Evolutionary conservation across 2,329 filamentous ascomycete genomes (phyloP).

Genomic region (Talaromyces funiculosus): DNA sequence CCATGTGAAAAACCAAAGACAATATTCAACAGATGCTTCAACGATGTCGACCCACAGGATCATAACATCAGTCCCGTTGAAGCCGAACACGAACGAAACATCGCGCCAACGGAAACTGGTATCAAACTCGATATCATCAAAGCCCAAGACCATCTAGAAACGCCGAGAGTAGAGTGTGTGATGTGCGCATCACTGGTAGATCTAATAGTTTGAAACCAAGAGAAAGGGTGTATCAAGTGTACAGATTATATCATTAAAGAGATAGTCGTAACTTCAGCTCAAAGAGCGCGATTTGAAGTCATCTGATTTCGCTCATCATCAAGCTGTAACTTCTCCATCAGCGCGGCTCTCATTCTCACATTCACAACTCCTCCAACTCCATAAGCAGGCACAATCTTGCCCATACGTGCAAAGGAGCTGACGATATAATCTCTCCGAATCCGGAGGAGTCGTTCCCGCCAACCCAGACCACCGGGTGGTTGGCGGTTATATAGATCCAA

Average conservation of each 20-base stretch:
- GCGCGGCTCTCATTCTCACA: constrained; percentile 57
- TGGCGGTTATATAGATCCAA: constrained; percentile 78
- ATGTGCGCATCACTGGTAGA: neutral
- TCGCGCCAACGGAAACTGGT: neutral
- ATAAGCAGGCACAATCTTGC: constrained; percentile 82
- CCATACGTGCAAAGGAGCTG: constrained; percentile 69
- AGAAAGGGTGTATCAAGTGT: neutral
- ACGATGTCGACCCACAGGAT: neutral
- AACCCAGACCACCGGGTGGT: constrained; percentile 37
- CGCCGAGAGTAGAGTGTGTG: constrained; percentile 6
- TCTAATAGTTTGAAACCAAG: neutral
- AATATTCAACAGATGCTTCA: neutral
- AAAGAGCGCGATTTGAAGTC: neutral
- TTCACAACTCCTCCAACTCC: constrained; percentile 86
- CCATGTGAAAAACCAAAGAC: neutral
- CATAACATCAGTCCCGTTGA: neutral
- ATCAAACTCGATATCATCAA: neutral
- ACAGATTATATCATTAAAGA: neutral
- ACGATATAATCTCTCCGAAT: constrained; percentile 71
- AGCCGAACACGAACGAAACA: neutral
- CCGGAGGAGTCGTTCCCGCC: constrained; percentile 57
- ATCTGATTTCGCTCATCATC: constrained; percentile 1
- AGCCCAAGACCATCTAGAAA: neutral
- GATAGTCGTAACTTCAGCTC: neutral
- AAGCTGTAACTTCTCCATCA: constrained; percentile 59